Percentiles rank a stretch among this genome's conserved stretches.
Conservation (phyloP, 2,329 filamentous ascomycete species). For the Macrophomina tecta region DNA sequence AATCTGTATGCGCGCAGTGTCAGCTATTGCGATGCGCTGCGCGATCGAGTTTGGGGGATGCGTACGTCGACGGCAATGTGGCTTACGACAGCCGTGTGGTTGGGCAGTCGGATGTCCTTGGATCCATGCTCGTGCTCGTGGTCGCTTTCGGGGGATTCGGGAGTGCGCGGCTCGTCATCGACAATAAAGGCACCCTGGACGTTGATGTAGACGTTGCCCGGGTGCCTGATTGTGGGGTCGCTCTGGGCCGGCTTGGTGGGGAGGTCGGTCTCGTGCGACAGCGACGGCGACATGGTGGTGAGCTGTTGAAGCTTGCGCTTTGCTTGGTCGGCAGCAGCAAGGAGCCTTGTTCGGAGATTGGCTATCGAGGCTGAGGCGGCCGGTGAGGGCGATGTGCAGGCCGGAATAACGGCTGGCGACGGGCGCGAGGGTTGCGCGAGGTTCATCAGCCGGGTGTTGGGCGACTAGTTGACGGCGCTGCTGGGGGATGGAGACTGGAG, state of each 20-base stretch:
- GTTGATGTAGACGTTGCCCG: constrained; percentile 85
- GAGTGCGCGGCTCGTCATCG: constrained; percentile 69
- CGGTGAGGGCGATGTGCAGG: constrained; percentile 15
- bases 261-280: constrained; percentile 16
- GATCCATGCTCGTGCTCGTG: constrained; percentile 71
- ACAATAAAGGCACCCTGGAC: constrained; percentile 96
- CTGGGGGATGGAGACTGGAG: neutral
- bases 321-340: constrained; percentile 12
- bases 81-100: constrained; percentile 93
- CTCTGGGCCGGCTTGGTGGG: constrained; percentile 34
- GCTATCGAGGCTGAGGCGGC: constrained; percentile 14
- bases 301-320: constrained; percentile 3
- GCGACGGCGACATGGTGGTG: constrained; percentile 23
- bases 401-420: constrained; percentile 15
- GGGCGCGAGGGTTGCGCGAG: constrained; percentile 16
- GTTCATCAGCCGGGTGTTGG: constrained; percentile 10
- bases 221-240: constrained; percentile 62
- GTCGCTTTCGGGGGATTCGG: constrained; percentile 44
- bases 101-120: constrained; percentile 92
- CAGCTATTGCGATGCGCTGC: neutral
- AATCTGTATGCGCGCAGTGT: constrained; percentile 64
- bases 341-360: constrained; percentile 16
- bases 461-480: constrained; percentile 9
- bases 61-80: constrained; percentile 95
- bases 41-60: constrained; percentile 32